phyloP scores from a whole-genome alignment of 1,139 yeast genomes.

The Hemisphaericaspora subhashii region DNA sequence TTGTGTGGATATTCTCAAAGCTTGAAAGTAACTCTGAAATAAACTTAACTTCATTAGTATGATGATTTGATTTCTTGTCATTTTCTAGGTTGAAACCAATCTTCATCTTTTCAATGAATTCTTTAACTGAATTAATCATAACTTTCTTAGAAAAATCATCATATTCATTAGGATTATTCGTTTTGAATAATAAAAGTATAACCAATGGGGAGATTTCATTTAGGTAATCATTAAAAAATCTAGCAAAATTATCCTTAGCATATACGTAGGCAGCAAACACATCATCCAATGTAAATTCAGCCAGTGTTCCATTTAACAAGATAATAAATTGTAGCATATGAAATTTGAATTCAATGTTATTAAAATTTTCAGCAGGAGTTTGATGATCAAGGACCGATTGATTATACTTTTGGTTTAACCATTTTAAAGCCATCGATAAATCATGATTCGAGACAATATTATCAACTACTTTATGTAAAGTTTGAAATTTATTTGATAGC shows the following conservation, averaged over 20 bases:
- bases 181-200: slow-evolving; percentile 44
- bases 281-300: slow-evolving; percentile 20
- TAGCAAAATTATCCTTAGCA: slow-evolving; percentile 53
- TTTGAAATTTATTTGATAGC: slow-evolving; percentile 28
- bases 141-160: slow-evolving; percentile 21
- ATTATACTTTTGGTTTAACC: slow-evolving; percentile 34
- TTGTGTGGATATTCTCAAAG: slow-evolving; percentile 40
- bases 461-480: slow-evolving; percentile 37
- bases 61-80: slow-evolving; percentile 18
- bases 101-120: slow-evolving; percentile 27
- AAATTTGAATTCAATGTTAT: slow-evolving; percentile 55
- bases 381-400: slow-evolving; percentile 8
- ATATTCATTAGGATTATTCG: slow-evolving; percentile 14
- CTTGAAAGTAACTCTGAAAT: slow-evolving; percentile 40
- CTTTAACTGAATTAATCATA: slow-evolving; percentile 21
- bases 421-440: slow-evolving; percentile 30
- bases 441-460: slow-evolving; percentile 37
- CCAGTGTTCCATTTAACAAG: slow-evolving; percentile 31
- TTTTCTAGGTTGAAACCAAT: slow-evolving; percentile 23
- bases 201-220: slow-evolving; percentile 55
- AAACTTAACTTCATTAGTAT: slow-evolving; percentile 30
- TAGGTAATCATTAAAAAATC: slow-evolving; percentile 38
- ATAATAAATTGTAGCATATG: slow-evolving; percentile 60
- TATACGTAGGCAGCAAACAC: slow-evolving; percentile 53
- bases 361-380: slow-evolving; percentile 7